phyloP scores from a whole-genome alignment of 2,329 filamentous ascomycete genomes.

The Pseudocercospora macadamiae region DNA sequence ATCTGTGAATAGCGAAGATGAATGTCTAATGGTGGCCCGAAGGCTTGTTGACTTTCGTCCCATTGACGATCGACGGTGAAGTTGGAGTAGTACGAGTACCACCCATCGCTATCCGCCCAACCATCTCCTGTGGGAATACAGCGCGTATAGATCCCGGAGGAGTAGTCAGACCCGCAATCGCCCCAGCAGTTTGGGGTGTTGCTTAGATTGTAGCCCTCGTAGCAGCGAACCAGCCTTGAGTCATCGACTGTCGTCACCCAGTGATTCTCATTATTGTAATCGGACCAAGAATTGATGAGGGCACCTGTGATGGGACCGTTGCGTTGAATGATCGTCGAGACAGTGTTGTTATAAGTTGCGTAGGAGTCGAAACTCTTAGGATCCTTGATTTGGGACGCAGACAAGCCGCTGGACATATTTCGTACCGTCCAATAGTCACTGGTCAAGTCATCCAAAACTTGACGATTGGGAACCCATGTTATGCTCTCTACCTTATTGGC shows the following conservation, averaged over 20 bases:
- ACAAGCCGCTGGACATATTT: not conserved
- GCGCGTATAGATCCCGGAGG: constrained; percentile 21
- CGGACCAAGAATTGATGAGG: constrained; percentile 3
- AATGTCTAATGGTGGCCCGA: constrained; percentile 12
- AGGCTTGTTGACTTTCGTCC: not conserved
- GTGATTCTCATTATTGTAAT: constrained; percentile 2
- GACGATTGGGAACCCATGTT: constrained; percentile 29
- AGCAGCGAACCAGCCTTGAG: constrained; percentile 13
- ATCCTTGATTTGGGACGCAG: not conserved
- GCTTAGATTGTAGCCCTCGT: constrained; percentile 14
- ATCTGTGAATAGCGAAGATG: constrained; percentile 25
- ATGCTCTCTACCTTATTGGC: not conserved
- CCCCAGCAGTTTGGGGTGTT: constrained; percentile 1
- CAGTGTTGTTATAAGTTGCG: constrained; percentile 15
- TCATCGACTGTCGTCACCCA: constrained; percentile 12
- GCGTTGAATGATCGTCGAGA: constrained; percentile 18
- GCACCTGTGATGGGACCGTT: constrained; percentile 20
- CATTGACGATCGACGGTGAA: constrained; percentile 21
- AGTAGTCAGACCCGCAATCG: not conserved
- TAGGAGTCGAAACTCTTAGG: constrained; percentile 13
- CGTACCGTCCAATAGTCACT: constrained; percentile 11
- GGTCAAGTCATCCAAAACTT: constrained; percentile 26
- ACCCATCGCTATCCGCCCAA: constrained; percentile 19
- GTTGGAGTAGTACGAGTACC: constrained; percentile 8
- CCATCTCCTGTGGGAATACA: constrained; percentile 27